These are phyloP conservation scores for Stenocarpella maydis DNA, from an alignment of 2,329 filamentous ascomycete genomes.

Conservation along the genomic window DNA sequence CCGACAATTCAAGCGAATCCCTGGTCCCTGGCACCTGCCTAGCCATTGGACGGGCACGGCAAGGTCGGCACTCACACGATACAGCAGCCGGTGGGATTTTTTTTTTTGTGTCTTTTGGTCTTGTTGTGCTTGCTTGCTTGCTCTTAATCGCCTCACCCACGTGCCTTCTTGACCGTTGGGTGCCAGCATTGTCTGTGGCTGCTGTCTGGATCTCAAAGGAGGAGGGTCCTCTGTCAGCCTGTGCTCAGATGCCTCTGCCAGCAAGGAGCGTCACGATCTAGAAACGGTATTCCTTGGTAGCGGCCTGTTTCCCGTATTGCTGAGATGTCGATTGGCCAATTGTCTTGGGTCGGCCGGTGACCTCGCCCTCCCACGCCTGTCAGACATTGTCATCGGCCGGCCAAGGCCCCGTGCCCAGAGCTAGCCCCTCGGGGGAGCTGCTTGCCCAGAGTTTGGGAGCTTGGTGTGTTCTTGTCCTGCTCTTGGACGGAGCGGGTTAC, in stretches of 20 bases:
- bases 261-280: slow-evolving; percentile 1
- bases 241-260: background rate
- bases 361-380: slow-evolving; percentile 19
- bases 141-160: background rate
- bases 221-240: background rate
- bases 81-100: background rate
- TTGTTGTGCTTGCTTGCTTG: too few species aligned
- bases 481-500: background rate
- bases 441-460: background rate
- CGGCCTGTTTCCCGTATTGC: background rate
- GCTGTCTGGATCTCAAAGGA: slow-evolving; percentile 3
- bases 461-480: background rate
- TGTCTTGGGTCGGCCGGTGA: slow-evolving; percentile 7
- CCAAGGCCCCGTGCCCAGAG: slow-evolving; percentile 26
- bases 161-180: background rate
- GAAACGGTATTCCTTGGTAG: background rate
- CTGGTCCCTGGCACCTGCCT: slow-evolving; percentile 9
- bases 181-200: slow-evolving; percentile 1
- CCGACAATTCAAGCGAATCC: slow-evolving; percentile 31
- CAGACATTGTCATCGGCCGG: slow-evolving; percentile 31
- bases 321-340: background rate
- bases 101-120: background rate
- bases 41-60: slow-evolving; percentile 26
- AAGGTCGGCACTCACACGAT: slow-evolving; percentile 20
- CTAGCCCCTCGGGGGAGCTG: background rate